phyloP scores from a whole-genome alignment of 768 basidiomycete species.

The Tulasnella sp. region DNA sequence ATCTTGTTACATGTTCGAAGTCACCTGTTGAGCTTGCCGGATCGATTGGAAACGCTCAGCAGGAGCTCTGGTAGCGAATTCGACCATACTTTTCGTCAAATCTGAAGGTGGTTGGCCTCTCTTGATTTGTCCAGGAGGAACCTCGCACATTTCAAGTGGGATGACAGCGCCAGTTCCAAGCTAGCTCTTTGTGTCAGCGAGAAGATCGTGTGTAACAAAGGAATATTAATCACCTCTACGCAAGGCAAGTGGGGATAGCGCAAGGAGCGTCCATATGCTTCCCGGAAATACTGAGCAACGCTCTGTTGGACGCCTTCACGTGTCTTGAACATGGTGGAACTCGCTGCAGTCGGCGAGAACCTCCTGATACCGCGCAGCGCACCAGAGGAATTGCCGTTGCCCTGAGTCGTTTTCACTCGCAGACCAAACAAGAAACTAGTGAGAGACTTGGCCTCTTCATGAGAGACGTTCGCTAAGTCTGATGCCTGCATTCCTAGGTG shows the following conservation, averaged over 20 bases:
- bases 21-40: slow-evolving; percentile 38
- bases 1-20: no score
- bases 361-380: slow-evolving; percentile 54
- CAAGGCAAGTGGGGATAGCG: slow-evolving; percentile 52
- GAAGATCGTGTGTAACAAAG: background rate
- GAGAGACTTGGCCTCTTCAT: no score
- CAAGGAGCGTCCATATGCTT: slow-evolving; percentile 27
- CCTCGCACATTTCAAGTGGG: slow-evolving; percentile 53
- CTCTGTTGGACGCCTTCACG: slow-evolving; percentile 35
- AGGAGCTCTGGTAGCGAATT: slow-evolving; percentile 56
- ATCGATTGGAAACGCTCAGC: slow-evolving; percentile 44
- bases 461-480: background rate
- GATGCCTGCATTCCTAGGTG: slow-evolving; percentile 27
- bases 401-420: no score
- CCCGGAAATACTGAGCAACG: slow-evolving; percentile 13
- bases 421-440: no score
- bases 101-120: slow-evolving; percentile 57
- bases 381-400: no score
- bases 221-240: slow-evolving; percentile 41
- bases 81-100: slow-evolving; percentile 47
- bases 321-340: slow-evolving; percentile 40
- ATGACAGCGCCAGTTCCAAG: slow-evolving; percentile 33
- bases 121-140: slow-evolving; percentile 56
- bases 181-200: background rate
- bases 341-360: slow-evolving; percentile 42